Evolutionary conservation across 2,329 filamentous ascomycete species (phyloP), one percentile per base, ranked within the genome.

Genomic region (Raffaelea arxii): DNA sequence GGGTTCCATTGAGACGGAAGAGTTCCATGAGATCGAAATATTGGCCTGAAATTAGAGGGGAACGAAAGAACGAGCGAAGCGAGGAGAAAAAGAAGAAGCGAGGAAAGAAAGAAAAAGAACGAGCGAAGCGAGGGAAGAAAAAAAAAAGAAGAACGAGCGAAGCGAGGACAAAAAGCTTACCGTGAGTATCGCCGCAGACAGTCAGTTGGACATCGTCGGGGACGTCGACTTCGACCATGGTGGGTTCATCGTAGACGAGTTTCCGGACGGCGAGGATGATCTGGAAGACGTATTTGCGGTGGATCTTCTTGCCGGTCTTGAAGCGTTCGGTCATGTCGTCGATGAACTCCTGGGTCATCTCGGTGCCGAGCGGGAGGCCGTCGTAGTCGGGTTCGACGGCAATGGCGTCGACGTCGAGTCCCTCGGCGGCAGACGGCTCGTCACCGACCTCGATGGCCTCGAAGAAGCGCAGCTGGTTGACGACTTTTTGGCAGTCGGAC

Each of bases 11-110:
- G 48, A 92, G 76, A 53, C 86, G 76, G 80, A 98, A 98, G 52
- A 98, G 84, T 63, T 98, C 87, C 71, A 98, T 82, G 37, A 98
- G 75, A 65, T 98, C 92, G 63, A 94, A 98, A 69, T 90, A 98
- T 76, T 98, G 92, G 40, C 91, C 86, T 90, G 51, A n/a, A 16
- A 44, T 51, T 37, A 51, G 46, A 43, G 30, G 9, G 5, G 6
- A 21, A 36, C 37, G 6, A 18, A 30, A 3, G 16, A 40, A n/a
- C 18, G 3, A 10, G 24, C 12, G 3, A 37, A 38, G 14, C 16
- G 38, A 39, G 6, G 18, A 25, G 4, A 14, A 39, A 14, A 25
- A 3, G 12, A 36, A 9, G 9, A 42, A 42, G 16, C n/a, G 9
- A 6, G 10, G 4, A 5, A 41, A 6, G 21, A 18, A n/a, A 4